A percentile compares a stretch with the other conserved stretches of the same genome.
Evolutionary conservation across 352 stramenopile species (phyloP).

Genomic region (Nothophytophthora sp.): DNA sequence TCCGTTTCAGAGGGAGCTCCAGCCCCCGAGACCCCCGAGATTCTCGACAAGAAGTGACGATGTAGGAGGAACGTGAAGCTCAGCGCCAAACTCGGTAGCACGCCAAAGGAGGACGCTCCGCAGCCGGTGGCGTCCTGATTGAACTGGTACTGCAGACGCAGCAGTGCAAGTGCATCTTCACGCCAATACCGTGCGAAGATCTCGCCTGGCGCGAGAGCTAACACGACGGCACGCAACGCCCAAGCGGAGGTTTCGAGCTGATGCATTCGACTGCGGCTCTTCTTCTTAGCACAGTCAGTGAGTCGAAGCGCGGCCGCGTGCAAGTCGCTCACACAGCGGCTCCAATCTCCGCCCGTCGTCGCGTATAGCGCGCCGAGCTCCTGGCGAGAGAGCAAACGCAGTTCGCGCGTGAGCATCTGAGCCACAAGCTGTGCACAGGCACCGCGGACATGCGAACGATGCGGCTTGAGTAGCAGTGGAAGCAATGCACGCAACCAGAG

Average conservation of each 20-base stretch:
- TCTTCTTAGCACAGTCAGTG: slow-evolving; percentile 28
- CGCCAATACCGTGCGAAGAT: slow-evolving; percentile 78
- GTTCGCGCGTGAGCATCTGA: slow-evolving; percentile 42
- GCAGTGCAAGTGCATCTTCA: slow-evolving; percentile 54
- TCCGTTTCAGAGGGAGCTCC: slow-evolving; percentile 45
- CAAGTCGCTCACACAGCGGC: slow-evolving; percentile 54
- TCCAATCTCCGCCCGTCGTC: slow-evolving; percentile 54
- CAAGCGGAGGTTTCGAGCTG: slow-evolving; percentile 42
- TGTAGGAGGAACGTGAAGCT: slow-evolving; percentile 41
- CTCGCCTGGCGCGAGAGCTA: slow-evolving; percentile 54
- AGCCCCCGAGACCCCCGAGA: slow-evolving; percentile 10
- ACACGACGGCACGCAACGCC: slow-evolving; percentile 48
- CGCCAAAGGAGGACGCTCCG: slow-evolving; percentile 16
- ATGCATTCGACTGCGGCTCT: slow-evolving; percentile 31
- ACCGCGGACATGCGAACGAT: slow-evolving; percentile 45
- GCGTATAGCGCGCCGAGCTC: slow-evolving; percentile 24
- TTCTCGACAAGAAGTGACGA: slow-evolving; percentile 46
- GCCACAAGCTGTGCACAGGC: slow-evolving; percentile 40
- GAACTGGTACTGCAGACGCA: slow-evolving; percentile 66
- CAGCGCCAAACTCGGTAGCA: slow-evolving; percentile 25
- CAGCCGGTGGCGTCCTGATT: slow-evolving; percentile 50
- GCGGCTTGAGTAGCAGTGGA: slow-evolving; percentile 51
- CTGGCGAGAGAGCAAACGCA: slow-evolving; percentile 22
- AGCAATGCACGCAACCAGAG: slow-evolving; percentile 47
- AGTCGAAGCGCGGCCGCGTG: slow-evolving; percentile 52